phyloP scores from a whole-genome alignment of 306 rosid species.

The Quercus glauca region DNA sequence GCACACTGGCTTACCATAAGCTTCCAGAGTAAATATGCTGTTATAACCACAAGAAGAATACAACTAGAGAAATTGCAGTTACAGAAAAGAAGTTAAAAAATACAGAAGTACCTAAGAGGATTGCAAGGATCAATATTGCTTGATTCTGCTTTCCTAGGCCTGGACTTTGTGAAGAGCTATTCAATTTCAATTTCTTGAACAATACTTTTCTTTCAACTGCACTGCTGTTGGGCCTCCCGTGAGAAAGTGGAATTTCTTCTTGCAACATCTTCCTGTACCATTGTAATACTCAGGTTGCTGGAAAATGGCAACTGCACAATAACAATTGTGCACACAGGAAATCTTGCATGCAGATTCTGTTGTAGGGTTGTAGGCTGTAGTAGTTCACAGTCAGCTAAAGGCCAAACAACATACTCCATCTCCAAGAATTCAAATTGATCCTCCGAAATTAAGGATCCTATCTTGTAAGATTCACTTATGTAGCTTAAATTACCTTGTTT shows the following conservation, averaged over 20 bases:
- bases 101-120: too few relatives aligned
- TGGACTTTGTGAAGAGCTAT: too few relatives aligned
- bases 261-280: background rate
- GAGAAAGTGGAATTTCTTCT: background rate
- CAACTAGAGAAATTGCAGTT: too few relatives aligned
- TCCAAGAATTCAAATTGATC: background rate
- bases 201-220: too few relatives aligned
- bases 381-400: background rate
- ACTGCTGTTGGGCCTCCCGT: background rate
- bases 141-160: too few relatives aligned
- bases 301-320: background rate
- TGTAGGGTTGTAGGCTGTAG: background rate
- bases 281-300: background rate
- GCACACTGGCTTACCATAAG: too few relatives aligned
- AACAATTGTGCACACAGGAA: background rate
- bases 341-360: background rate
- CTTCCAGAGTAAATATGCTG: too few relatives aligned
- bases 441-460: background rate
- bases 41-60: background rate
- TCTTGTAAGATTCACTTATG: background rate
- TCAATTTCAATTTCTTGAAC: too few relatives aligned
- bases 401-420: background rate
- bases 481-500: background rate
- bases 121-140: too few relatives aligned
- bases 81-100: too few relatives aligned